Percentiles rank a stretch among this genome's conserved stretches.
Conservation (phyloP, 2,329 filamentous ascomycete genomes). For the Scedosporium aurantiacum region DNA sequence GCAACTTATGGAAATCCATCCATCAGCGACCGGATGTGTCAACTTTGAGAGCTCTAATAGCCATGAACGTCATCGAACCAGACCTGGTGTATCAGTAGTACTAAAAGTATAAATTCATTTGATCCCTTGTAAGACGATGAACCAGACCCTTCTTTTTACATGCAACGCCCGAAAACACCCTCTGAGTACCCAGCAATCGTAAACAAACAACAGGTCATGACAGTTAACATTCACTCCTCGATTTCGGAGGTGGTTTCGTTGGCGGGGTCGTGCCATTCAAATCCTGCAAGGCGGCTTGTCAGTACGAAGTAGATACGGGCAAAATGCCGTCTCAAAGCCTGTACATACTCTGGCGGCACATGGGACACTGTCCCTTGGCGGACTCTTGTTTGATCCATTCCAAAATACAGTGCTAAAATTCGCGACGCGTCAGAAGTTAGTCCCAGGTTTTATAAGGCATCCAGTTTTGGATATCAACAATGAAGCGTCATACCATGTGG, state of each 20-base stretch:
- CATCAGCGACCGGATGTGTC: not conserved
- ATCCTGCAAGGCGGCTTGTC: not conserved
- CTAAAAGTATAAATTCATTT: not conserved
- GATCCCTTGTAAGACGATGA: not conserved
- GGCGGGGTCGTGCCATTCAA: slow-evolving; percentile 5
- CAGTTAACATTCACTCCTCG: not conserved
- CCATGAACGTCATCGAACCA: not conserved
- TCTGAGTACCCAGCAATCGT: not conserved
- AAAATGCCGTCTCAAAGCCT: not conserved
- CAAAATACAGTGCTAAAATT: slow-evolving; percentile 73
- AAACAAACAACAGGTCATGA: not conserved
- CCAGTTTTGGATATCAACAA: not conserved
- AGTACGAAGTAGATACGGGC: not conserved
- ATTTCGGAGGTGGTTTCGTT: slow-evolving; percentile 1
- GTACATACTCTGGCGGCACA: slow-evolving; percentile 82
- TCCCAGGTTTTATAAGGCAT: not conserved
- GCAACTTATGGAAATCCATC: not conserved
- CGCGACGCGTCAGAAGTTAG: slow-evolving; percentile 11
- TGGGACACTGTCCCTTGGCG: slow-evolving; percentile 87
- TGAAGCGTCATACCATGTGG: slow-evolving; percentile 60
- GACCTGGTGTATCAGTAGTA: not conserved
- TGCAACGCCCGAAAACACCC: not conserved
- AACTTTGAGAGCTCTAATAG: not conserved
- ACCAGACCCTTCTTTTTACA: not conserved
- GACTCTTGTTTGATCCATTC: slow-evolving; percentile 95